Base-by-base conservation (phyloP, 1,284 basidiomycete genomes). In the Ceratobasidium papillatum region DNA sequence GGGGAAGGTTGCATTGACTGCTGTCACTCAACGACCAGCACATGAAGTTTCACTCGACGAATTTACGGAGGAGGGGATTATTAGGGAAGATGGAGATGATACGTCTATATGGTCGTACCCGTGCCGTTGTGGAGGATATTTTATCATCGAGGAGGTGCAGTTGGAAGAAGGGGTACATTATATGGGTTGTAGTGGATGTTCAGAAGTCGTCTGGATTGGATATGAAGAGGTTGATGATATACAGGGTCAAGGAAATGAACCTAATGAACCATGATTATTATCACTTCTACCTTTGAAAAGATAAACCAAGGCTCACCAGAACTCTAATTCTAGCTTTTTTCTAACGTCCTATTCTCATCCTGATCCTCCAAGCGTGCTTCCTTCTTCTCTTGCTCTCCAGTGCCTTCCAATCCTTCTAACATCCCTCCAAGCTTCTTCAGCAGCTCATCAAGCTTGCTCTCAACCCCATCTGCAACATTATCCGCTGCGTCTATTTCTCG, bases 41-140 rank as follows among this genome's bases (percentile, higher is more conserved):
- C 89, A 93, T 77, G 82, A 92, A n/a, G 81, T 94, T 30, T 93
- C 92, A 0, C 83, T 94, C 30, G 90, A 91, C 71, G 91, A 92
- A 0, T 93, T 93, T 78, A 79, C 81, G 25, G 82, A 84, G 73
- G 58, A n/a, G 19, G 80, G 81, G 3, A 77, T 75, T 7, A 82
- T 81, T n/a, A 80, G 79, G 30, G 79, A 78, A 30, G 58, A 47
- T 25, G 66, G 62, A 51, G 54, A 56, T 30, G 54, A 32, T 30
- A 78, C 30, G 36, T 36, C 43, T n/a, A 43, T 77, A n/a, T 93
- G 90, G 89, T 80, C 77, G 34, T 85, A 91, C 79, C 75, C 80
- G 2, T 94, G 92, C 82, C 87, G 92, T 19, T 94, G 92, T 79
- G 91, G 91, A 59, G 90, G 90, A 1, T 76, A 54, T 14, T 94